These are phyloP conservation scores for Stevia rebaudiana DNA, from an alignment of 140 eudicot genomes.

Conservation along the genomic window DNA sequence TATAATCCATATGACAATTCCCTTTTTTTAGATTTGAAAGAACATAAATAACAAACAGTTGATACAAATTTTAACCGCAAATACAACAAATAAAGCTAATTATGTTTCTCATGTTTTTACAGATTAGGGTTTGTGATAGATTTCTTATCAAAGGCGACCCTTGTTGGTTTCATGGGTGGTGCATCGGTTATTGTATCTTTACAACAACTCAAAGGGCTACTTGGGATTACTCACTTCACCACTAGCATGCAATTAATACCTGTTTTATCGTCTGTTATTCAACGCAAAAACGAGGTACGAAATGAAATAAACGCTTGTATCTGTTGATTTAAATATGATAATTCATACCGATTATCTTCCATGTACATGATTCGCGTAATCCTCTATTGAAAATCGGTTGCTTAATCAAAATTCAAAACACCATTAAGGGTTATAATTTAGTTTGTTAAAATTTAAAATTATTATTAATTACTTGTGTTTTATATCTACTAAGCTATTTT, in stretches of 20 bases:
- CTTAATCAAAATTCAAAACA: too few species aligned
- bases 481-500: neutral
- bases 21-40: neutral
- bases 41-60: neutral
- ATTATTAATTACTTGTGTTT: too few species aligned
- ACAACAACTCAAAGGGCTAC: conserved; percentile 91
- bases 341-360: neutral
- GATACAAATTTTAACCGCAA: neutral
- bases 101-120: conserved; percentile 17
- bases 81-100: neutral
- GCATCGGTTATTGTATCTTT: conserved; percentile 92
- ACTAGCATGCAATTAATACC: conserved; percentile 82
- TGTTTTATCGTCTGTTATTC: conserved; percentile 64
- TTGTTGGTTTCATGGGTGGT: conserved; percentile 96
- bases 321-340: neutral
- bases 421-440: neutral
- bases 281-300: conserved; percentile 62
- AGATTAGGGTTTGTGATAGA: conserved; percentile 94
- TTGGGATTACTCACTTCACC: conserved; percentile 94
- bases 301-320: neutral
- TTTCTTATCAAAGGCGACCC: conserved; percentile 92
- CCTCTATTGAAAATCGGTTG: too few species aligned
- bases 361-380: too few species aligned
- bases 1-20: neutral
- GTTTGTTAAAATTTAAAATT: neutral